Percentiles rank a stretch among this genome's conserved stretches.
These are phyloP conservation scores for Stereum hirsutum DNA, from an alignment of 1,284 basidiomycete species.

Conservation along the genomic window DNA sequence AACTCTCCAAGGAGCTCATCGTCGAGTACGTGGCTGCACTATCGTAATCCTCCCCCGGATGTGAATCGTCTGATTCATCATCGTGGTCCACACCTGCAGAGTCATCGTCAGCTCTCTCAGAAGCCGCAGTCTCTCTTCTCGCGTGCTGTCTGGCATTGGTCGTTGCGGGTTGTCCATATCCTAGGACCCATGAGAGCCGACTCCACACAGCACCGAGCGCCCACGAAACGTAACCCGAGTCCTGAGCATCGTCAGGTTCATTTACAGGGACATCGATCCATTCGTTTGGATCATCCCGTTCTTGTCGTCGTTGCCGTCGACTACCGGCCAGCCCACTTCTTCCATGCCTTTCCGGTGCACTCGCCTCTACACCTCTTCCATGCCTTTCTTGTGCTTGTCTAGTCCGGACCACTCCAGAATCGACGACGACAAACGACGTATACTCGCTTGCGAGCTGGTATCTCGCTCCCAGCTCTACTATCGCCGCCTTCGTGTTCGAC, in stretches of 20 bases:
- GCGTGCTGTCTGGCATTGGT: no score
- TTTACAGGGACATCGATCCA: no score
- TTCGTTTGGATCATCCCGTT: background rate
- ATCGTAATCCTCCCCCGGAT: background rate
- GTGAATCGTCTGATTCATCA: background rate
- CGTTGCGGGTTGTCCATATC: background rate
- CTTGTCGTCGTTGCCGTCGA: background rate
- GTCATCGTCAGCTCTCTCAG: no score
- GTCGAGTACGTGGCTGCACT: slow-evolving; percentile 34
- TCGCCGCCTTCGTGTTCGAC: slow-evolving; percentile 28
- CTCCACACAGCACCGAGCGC: no score
- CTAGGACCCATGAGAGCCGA: background rate
- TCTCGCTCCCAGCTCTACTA: slow-evolving; percentile 36
- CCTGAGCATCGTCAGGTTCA: no score
- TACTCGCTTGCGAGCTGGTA: slow-evolving; percentile 43
- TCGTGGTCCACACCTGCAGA: background rate
- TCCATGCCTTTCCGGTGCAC: background rate
- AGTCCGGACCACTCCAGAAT: no score
- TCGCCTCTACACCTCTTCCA: background rate
- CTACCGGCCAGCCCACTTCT: background rate
- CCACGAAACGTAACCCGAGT: no score
- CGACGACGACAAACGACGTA: slow-evolving; percentile 50
- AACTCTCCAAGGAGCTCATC: slow-evolving; percentile 33
- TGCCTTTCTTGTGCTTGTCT: background rate
- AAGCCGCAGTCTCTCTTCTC: no score